Conservation (phyloP, 1,284 basidiomycete species). For the Pyrrhoderma lamaoense region DNA sequence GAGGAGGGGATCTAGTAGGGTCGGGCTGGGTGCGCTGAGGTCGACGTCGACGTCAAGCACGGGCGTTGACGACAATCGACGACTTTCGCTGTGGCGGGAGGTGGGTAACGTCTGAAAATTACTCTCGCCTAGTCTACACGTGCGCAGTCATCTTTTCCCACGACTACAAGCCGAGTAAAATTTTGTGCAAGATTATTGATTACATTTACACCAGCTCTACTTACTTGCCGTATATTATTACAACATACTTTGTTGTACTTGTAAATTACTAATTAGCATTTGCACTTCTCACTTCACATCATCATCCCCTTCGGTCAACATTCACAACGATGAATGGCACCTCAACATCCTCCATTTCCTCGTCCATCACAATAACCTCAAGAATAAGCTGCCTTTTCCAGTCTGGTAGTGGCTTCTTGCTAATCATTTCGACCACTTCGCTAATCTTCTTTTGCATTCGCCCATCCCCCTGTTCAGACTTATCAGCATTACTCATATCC, state of each 20-base stretch:
- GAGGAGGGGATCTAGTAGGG: background rate
- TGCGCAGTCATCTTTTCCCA: background rate
- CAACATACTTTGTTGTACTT: background rate
- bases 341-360: conserved; percentile 84
- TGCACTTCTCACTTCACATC: background rate
- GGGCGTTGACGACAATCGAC: conserved; percentile 16
- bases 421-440: conserved; percentile 87
- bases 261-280: background rate
- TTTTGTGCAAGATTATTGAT: too few relatives aligned
- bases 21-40: background rate
- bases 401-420: conserved; percentile 84
- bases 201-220: too few relatives aligned
- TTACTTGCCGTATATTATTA: background rate
- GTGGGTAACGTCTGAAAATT: conserved; percentile 2
- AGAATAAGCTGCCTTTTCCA: conserved; percentile 80
- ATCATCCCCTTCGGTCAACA: conserved; percentile 16
- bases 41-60: conserved; percentile 17
- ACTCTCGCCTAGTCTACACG: too few relatives aligned
- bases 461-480: conserved; percentile 63
- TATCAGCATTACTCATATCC: background rate
- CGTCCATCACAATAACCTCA: conserved; percentile 92
- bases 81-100: conserved; percentile 10
- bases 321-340: conserved; percentile 64
- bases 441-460: conserved; percentile 85
- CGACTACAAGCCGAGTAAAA: too few relatives aligned